Base-by-base conservation (phyloP, 1,139 yeast genomes). In the Hyphopichia fennica region DNA sequence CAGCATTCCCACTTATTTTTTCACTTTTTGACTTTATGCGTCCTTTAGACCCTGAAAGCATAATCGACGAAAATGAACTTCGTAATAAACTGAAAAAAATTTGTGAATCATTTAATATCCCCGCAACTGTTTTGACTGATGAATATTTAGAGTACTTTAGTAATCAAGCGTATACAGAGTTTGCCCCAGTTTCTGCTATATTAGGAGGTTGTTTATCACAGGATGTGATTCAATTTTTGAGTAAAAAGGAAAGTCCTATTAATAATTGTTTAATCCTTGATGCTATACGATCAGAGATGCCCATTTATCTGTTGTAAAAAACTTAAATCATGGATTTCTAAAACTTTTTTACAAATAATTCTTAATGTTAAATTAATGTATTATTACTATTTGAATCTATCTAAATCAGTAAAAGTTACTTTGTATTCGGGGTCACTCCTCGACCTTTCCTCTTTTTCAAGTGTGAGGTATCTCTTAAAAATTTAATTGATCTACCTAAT, bases 161-260 rank as follows among this genome's bases (percentile, higher is more conserved):
- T 2, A 62, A 57, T 23, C 88, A 84, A 51, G 76, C 78, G 5
- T 79, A 75, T 45, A 71, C 88, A 1, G 96, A 93, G 57, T 79
- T 87, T 49, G 76, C 93, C 2, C 96, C 98, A 0, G 83, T 85
- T 0, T 83, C 96, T 9, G 96, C 99, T 0, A 79, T 93, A 2
- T 57, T 93, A 9, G 99, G 99, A 9, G 99, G 99, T 1, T 77
- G 88, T 3, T 65, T 93, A 30, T 88, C 96, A 1, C 99, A 93
- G 62, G 97, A 93, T 59, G 85, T 90, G 9, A 86, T 93, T 36
- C 95, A 93, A 62, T 82, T 76, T 41, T 67, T 93, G 44, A 85
- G 95, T 40, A 79, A 79, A 50, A 82, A 84, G 52, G 91, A 87
- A 51, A 75, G 83, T 41, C 96, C 98, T 1, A 73, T 91, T 34